Conservation (phyloP, 2,329 filamentous ascomycete genomes). For the Ophiostoma sp. region DNA sequence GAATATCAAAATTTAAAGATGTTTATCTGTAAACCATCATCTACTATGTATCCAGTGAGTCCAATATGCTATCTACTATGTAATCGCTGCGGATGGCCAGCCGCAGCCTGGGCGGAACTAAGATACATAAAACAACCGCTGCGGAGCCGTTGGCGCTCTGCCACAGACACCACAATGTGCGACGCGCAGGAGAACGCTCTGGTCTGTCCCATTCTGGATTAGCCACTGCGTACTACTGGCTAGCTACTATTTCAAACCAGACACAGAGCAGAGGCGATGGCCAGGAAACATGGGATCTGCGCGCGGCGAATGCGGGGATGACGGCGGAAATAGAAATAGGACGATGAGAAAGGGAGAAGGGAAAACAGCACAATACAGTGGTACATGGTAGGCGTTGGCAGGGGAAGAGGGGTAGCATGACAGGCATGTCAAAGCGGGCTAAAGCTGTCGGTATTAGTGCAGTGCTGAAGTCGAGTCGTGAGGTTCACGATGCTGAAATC, state of each 20-base stretch:
- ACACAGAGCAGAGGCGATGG: background rate
- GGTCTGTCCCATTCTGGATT: background rate
- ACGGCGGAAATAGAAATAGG: constrained; percentile 15
- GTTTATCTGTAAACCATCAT: too few relatives aligned
- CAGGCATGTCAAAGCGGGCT: background rate
- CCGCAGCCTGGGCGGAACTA: constrained; percentile 16
- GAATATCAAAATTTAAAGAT: too few relatives aligned
- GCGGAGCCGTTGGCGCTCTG: constrained; percentile 20
- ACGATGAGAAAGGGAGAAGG: constrained; percentile 12
- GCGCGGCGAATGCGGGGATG: constrained; percentile 19
- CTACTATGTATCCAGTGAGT: too few relatives aligned
- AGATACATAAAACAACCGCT: constrained; percentile 9
- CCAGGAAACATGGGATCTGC: constrained; percentile 19
- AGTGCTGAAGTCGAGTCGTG: background rate
- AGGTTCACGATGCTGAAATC: background rate
- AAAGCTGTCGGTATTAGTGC: background rate
- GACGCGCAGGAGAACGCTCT: background rate
- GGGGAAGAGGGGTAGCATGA: background rate
- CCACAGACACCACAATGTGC: background rate
- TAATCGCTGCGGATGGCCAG: constrained; percentile 19
- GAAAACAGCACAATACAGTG: background rate
- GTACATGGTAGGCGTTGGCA: background rate
- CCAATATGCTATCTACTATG: too few relatives aligned
- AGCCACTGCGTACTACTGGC: background rate
- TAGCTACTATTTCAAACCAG: constrained; percentile 8